Percentiles rank a stretch among this genome's conserved stretches.
Conservation (phyloP, 202 grass and related monocot genomes). For the Schoenoplectus triqueter region DNA sequence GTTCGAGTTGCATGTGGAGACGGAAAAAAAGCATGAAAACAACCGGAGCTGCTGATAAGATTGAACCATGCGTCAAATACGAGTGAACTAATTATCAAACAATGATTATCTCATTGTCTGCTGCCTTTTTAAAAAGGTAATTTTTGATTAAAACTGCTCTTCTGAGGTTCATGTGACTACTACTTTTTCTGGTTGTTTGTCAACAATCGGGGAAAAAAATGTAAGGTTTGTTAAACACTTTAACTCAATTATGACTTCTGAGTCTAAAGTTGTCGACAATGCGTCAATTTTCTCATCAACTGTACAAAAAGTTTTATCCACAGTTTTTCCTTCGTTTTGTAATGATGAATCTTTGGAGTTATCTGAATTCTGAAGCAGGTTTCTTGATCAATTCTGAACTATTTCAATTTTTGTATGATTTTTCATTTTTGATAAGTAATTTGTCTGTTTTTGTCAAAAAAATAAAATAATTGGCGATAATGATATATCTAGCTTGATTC, state of each 20-base stretch:
- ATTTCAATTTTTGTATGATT: too few species aligned
- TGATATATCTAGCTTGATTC: neutral
- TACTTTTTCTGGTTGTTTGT: slow-evolving; percentile 7
- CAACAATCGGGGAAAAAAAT: neutral
- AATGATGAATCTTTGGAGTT: slow-evolving; percentile 14
- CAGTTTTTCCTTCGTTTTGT: neutral
- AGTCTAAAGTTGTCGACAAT: neutral
- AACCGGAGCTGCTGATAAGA: slow-evolving; percentile 15
- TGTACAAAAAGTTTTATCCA: neutral
- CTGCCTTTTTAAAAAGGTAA: slow-evolving; percentile 12
- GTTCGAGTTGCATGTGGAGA: slow-evolving; percentile 35
- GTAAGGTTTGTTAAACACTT: slow-evolving; percentile 9
- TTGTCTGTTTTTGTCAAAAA: too few species aligned
- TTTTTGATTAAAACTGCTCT: neutral
- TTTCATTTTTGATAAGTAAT: too few species aligned
- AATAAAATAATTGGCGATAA: neutral
- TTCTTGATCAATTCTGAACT: neutral
- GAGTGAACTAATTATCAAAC: slow-evolving; percentile 30
- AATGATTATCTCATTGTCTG: slow-evolving; percentile 12
- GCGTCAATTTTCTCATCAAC: neutral
- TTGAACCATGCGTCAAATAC: neutral
- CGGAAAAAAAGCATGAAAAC: slow-evolving; percentile 26
- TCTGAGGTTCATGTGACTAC: slow-evolving; percentile 5
- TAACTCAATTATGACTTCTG: slow-evolving; percentile 17
- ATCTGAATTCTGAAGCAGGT: neutral